Conservation (phyloP, 169 alveolate species). For the Plasmodium inui region DNA sequence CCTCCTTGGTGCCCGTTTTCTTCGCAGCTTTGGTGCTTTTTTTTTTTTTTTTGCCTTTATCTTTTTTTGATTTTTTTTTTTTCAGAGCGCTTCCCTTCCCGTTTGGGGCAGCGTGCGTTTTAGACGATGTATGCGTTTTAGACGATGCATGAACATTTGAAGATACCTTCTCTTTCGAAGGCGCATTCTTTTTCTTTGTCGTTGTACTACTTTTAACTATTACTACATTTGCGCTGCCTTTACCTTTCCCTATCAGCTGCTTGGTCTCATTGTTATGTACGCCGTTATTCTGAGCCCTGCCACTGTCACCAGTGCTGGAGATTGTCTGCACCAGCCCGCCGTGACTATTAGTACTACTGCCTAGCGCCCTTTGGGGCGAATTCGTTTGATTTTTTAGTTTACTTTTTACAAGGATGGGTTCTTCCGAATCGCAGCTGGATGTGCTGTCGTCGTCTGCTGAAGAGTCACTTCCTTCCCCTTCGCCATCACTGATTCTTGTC, state of each 20-base stretch:
- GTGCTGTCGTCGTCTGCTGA: not conserved
- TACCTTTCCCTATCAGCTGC: not conserved
- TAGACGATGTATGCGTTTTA: not conserved
- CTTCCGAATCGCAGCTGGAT: slow-evolving; percentile 58
- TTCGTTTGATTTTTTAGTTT: slow-evolving; percentile 9
- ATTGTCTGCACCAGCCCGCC: not conserved
- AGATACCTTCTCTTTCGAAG: not conserved
- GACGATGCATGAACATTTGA: not conserved
- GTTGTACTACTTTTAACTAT: not conserved
- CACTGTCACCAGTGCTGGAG: not conserved
- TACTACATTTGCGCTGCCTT: not conserved
- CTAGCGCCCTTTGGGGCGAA: not conserved
- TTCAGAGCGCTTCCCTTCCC: not conserved
- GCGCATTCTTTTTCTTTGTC: not conserved
- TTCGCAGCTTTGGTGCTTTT: not conserved
- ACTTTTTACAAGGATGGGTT: slow-evolving; percentile 36
- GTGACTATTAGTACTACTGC: not conserved
- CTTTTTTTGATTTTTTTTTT: not conserved
- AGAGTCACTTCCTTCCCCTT: not conserved
- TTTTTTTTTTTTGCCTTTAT: not conserved
- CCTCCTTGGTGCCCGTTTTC: not conserved
- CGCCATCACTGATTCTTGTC: not conserved
- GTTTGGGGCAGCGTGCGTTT: not conserved
- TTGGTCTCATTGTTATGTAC: not conserved
- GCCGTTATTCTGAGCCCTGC: not conserved